phyloP scores from a whole-genome alignment of 345 rosid species.

The Barbarea vulgaris region DNA sequence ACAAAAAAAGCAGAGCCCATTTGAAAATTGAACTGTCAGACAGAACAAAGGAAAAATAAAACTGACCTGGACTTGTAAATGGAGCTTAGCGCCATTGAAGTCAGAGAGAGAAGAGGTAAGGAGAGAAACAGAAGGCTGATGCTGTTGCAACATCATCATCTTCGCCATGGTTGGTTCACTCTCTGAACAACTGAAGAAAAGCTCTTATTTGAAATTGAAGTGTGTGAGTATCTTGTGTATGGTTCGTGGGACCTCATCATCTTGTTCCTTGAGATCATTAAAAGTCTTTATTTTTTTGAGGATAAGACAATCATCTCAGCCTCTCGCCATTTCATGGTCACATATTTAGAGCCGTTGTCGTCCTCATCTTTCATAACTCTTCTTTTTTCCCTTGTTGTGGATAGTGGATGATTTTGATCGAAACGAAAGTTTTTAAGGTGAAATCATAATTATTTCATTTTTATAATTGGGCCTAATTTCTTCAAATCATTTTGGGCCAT shows the following conservation, averaged over 20 bases:
- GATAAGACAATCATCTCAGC: slow-evolving; percentile 44
- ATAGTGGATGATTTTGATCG: slow-evolving; percentile 22
- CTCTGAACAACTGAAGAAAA: slow-evolving; percentile 25
- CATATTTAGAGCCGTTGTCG: slow-evolving; percentile 40
- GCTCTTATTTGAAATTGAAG: slow-evolving; percentile 23
- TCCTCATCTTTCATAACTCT: slow-evolving; percentile 38
- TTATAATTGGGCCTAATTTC: slow-evolving; percentile 9
- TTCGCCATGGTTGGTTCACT: slow-evolving; percentile 55
- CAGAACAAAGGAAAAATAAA: slow-evolving; percentile 11
- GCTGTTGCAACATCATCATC: slow-evolving; percentile 70
- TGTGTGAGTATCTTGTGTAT: slow-evolving; percentile 28
- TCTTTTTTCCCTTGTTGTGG: slow-evolving; percentile 24
- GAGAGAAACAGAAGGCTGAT: slow-evolving; percentile 66
- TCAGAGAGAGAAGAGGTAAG: slow-evolving; percentile 83
- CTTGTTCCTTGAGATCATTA: slow-evolving; percentile 36
- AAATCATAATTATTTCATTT: too few species aligned
- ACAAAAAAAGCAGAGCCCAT: background rate
- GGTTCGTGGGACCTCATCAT: slow-evolving; percentile 37
- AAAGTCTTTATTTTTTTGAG: slow-evolving; percentile 10
- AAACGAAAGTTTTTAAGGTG: background rate
- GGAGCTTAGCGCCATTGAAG: slow-evolving; percentile 83
- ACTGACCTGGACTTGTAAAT: slow-evolving; percentile 65
- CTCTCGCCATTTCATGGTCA: slow-evolving; percentile 43
- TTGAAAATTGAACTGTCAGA: background rate
- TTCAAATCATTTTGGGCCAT: slow-evolving; percentile 1